Base-by-base conservation (phyloP, 2,329 filamentous ascomycete genomes). In the Aspergillus unguis region DNA sequence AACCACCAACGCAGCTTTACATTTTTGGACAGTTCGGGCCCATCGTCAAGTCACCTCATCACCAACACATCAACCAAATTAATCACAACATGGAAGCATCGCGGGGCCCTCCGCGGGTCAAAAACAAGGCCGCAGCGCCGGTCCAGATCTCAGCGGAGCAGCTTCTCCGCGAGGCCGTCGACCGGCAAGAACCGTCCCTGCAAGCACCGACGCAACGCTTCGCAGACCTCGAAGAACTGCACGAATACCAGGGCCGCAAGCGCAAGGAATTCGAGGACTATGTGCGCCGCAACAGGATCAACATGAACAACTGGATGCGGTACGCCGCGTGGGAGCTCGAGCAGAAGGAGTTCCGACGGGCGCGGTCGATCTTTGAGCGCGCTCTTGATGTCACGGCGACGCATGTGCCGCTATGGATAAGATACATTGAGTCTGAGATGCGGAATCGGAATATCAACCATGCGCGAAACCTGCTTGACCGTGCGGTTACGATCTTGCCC, bases 261-360 rank as follows among this genome's bases (percentile, higher is more conserved):
- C 83, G 94, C 62, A 94, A 92, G 72, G 94, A 96, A 67, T 99
- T 96, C 64, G 94, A 99, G 75, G 90, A 96, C 77, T 97, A 97
- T 86, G 90, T 97, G 55, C 86, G 91, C 59, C 88, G 94, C 59
- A 97, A 97, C 69, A 79, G 92, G 66, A 82, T 96, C 69, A 96
- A 95, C 68, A 91, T 97, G 81, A 95, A 95, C 79, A 97, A 97
- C 74, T 99, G 94, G 94, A 90, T 94, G 81, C 88, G 92, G 66
- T 99, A 99, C 79, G 92, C 94, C 51, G 84, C 89, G 63, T 99
- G 92, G 90, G 94, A 99, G 77, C 81, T 97, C 55, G 92, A 99
- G 71, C 94, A 99, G 75, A 97, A 97, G 74, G 94, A 99, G 76
- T 96, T 90, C 73, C 85, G 87, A 50, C 87, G 94, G 50, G 94